Percentiles rank a stretch among this genome's conserved stretches.
These are phyloP conservation scores for Colletotrichum melonis DNA, from an alignment of 2,329 filamentous ascomycete species.

Conservation along the genomic window DNA sequence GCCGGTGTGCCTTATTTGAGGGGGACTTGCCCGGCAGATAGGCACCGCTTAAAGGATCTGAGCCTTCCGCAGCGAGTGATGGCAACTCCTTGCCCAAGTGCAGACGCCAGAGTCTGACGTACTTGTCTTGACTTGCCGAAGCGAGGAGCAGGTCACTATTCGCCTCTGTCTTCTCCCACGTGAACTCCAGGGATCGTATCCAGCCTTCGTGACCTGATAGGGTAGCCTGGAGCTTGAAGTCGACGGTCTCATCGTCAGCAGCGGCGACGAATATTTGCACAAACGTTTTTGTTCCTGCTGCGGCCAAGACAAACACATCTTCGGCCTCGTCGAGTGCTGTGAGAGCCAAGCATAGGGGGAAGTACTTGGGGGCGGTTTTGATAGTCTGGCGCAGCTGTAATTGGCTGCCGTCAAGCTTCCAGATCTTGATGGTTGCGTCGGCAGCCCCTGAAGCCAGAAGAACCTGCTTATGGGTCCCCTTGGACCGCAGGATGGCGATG, in stretches of 20 bases:
- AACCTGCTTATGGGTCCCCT: slow-evolving; percentile 45
- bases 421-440: slow-evolving; percentile 79
- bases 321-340: slow-evolving; percentile 64
- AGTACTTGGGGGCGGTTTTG: slow-evolving; percentile 79
- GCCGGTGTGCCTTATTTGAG: slow-evolving; percentile 88
- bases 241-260: slow-evolving; percentile 44
- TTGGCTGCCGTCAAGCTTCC: slow-evolving; percentile 69
- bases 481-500: slow-evolving; percentile 58
- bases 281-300: slow-evolving; percentile 85
- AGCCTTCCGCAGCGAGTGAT: slow-evolving; percentile 61
- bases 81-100: slow-evolving; percentile 76
- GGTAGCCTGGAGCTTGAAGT: slow-evolving; percentile 80
- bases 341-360: slow-evolving; percentile 83
- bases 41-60: slow-evolving; percentile 67
- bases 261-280: slow-evolving; percentile 81
- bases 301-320: slow-evolving; percentile 75
- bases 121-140: slow-evolving; percentile 97
- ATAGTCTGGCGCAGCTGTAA: slow-evolving; percentile 76
- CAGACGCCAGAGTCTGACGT: slow-evolving; percentile 92
- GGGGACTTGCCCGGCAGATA: slow-evolving; percentile 77
- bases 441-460: slow-evolving; percentile 83
- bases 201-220: slow-evolving; percentile 93
- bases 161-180: slow-evolving; percentile 65
- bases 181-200: slow-evolving; percentile 88
- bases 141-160: slow-evolving; percentile 82